Conservation (phyloP, 352 stramenopile species). For the Globisporangium spiculum region DNA sequence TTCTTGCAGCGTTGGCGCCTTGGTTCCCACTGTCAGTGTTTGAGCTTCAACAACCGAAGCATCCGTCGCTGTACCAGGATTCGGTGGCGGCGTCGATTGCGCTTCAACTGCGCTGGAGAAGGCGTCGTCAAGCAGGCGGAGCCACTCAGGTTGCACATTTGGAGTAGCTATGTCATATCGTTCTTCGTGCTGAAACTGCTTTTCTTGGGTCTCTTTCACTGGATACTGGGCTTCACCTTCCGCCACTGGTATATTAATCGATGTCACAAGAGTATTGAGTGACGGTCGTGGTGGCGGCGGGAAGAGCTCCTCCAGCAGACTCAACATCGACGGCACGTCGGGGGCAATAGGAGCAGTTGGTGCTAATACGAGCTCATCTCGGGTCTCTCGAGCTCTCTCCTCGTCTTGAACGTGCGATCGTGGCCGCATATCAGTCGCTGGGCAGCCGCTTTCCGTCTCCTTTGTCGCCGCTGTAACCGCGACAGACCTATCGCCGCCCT, state of each 20-base stretch:
- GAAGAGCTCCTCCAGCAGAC: conserved; percentile 10
- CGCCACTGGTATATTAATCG: neutral
- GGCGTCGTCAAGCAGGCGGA: neutral
- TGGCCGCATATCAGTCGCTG: neutral
- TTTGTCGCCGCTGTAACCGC: neutral
- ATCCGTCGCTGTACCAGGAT: neutral
- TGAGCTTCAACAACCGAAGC: neutral
- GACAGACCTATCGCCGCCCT: neutral
- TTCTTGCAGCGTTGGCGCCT: neutral
- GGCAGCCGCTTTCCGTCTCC: neutral
- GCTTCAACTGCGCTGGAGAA: neutral
- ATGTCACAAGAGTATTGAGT: neutral
- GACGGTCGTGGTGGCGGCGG: neutral
- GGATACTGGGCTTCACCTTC: neutral
- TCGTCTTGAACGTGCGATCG: neutral
- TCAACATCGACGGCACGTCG: neutral
- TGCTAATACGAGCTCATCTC: no score
- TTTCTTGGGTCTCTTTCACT: neutral
- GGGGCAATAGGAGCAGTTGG: neutral
- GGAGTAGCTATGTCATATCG: neutral
- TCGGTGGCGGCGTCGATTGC: neutral
- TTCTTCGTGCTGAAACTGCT: neutral
- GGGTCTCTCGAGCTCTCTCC: no score
- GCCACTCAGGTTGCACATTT: neutral
- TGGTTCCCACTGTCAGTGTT: neutral